phyloP scores from a whole-genome alignment of 148 eudicot species.

The Fagopyrum homotropicum region DNA sequence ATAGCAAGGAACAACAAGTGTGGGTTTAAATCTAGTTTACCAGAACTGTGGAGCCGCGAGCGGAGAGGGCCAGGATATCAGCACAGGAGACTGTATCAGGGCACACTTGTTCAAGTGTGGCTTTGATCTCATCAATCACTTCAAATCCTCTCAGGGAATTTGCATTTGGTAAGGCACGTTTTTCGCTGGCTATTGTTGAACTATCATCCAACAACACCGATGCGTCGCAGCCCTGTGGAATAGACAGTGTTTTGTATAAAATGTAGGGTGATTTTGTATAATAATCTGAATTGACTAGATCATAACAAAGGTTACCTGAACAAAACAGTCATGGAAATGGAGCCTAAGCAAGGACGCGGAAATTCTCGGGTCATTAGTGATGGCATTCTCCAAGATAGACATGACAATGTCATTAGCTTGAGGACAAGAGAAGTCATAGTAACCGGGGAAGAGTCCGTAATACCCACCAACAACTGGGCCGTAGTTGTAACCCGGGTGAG shows the following conservation, averaged over 20 bases:
- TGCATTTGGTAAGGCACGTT: slow-evolving; percentile 56
- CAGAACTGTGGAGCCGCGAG: slow-evolving; percentile 66
- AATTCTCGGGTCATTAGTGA: slow-evolving; percentile 65
- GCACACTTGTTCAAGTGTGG: slow-evolving; percentile 61
- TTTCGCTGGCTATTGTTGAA: slow-evolving; percentile 52
- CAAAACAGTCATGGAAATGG: slow-evolving; percentile 90
- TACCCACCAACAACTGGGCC: slow-evolving; percentile 18
- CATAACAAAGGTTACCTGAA: slow-evolving; percentile 40
- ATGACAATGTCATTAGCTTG: slow-evolving; percentile 72
- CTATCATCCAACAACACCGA: slow-evolving; percentile 67
- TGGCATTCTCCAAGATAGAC: slow-evolving; percentile 56
- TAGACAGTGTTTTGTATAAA: neutral
- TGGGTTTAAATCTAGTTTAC: slow-evolving; percentile 25
- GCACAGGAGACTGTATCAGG: slow-evolving; percentile 87
- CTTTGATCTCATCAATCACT: slow-evolving; percentile 81
- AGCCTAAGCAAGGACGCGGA: slow-evolving; percentile 88
- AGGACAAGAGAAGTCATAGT: slow-evolving; percentile 70
- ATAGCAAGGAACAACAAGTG: neutral
- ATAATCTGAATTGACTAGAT: neutral
- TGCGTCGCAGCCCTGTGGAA: slow-evolving; percentile 79
- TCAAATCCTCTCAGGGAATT: slow-evolving; percentile 81
- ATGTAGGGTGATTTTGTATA: neutral
- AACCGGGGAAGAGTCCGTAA: slow-evolving; percentile 43
- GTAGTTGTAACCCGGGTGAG: slow-evolving; percentile 36
- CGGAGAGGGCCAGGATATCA: slow-evolving; percentile 78